These are phyloP conservation scores for Rhazya stricta DNA, from an alignment of 257 asterid species.

Conservation along the genomic window DNA sequence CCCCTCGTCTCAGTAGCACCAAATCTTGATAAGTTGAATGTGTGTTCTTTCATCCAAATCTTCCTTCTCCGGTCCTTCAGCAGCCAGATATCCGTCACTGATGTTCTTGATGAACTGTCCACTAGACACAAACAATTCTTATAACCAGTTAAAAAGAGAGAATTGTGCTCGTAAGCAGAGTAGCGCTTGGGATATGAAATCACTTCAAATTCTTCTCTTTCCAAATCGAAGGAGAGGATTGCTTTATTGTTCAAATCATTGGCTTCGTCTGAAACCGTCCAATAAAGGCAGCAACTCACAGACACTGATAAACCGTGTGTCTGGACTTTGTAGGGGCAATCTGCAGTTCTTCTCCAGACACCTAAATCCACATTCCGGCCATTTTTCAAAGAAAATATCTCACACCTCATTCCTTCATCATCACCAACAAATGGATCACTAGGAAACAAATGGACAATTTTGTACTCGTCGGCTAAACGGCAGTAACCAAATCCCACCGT, in stretches of 20 bases:
- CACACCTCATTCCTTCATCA: slow-evolving; percentile 1
- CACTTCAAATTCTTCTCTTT: slow-evolving; percentile 1
- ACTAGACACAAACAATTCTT: background rate
- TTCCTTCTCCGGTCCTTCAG: slow-evolving; percentile 3
- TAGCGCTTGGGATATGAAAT: background rate
- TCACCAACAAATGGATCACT: background rate
- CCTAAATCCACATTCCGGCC: background rate
- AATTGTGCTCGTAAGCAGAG: background rate
- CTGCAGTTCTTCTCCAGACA: background rate
- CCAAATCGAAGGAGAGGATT: slow-evolving; percentile 7
- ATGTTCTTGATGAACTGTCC: background rate
- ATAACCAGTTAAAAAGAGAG: background rate
- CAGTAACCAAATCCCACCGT: slow-evolving; percentile 11
- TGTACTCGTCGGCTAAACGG: background rate
- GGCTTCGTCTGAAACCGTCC: slow-evolving; percentile 15
- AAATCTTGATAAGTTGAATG: background rate
- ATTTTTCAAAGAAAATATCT: background rate
- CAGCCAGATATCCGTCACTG: background rate
- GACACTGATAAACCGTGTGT: slow-evolving; percentile 12
- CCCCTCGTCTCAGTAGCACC: background rate
- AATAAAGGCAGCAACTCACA: background rate
- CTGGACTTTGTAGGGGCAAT: slow-evolving; percentile 11
- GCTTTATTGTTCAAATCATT: background rate
- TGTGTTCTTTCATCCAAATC: background rate
- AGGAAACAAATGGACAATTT: slow-evolving; percentile 8